phyloP scores from a whole-genome alignment of 164 flowering plant genomes.

The Magnolia kwangsiensis region DNA sequence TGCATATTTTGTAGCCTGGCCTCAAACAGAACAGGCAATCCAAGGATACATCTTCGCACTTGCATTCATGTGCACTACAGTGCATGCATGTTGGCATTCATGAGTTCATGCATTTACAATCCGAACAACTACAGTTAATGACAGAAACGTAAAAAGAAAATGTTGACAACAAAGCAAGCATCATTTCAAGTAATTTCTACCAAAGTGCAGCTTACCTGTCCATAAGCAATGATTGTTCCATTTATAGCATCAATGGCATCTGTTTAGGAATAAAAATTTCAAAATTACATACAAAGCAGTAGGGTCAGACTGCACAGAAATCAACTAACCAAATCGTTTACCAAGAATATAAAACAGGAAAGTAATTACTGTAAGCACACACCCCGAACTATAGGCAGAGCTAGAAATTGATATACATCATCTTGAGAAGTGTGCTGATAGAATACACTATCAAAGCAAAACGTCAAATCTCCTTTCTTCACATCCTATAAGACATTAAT shows the following conservation, averaged over 20 bases:
- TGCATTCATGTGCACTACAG: no score
- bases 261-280: constrained; percentile 21
- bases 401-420: constrained; percentile 65
- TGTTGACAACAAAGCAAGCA: no score
- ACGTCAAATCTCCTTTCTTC: constrained; percentile 54
- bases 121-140: no score
- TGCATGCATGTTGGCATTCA: no score
- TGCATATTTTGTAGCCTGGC: not conserved
- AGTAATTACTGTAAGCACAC: not conserved
- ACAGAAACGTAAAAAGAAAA: no score
- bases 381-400: constrained; percentile 75
- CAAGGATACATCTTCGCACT: no score
- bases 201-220: constrained; percentile 55
- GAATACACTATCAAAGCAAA: constrained; percentile 70
- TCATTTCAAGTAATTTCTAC: no score
- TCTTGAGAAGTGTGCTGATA: constrained; percentile 53
- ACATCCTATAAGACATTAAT: constrained; percentile 53
- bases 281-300: not conserved
- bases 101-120: no score
- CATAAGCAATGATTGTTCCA: constrained; percentile 82
- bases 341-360: not conserved
- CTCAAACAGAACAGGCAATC: not conserved
- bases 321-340: not conserved
- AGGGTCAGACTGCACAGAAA: not conserved
- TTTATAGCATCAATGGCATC: constrained; percentile 67